Percentiles rank a stretch among this genome's conserved stretches.
Conservation (phyloP, 139 green algal species). For the Spirogloea muscicola region DNA sequence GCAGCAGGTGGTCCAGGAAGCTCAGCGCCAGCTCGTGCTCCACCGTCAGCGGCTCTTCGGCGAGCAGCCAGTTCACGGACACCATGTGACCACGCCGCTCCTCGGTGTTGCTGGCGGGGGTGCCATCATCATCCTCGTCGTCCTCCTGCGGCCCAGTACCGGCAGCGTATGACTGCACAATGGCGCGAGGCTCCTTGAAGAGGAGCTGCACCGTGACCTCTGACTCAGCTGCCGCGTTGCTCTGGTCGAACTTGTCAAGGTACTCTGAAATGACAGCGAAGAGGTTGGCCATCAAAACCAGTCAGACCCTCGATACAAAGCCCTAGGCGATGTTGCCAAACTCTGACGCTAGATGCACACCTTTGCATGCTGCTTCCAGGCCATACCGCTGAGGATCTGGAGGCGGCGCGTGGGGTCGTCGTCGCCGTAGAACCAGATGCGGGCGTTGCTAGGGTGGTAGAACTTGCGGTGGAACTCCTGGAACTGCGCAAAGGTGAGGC, state of each 20-base stretch:
- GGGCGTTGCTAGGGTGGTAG: constrained; percentile 91
- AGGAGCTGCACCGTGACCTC: constrained; percentile 71
- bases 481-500: constrained; percentile 94
- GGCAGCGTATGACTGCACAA: constrained; percentile 57
- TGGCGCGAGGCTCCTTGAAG: constrained; percentile 51
- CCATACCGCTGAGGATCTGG: constrained; percentile 63
- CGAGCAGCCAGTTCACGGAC: constrained; percentile 87
- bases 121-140: too few species aligned
- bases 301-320: too few species aligned
- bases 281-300: too few species aligned
- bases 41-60: constrained; percentile 76
- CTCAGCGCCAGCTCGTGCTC: constrained; percentile 87
- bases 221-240: constrained; percentile 61
- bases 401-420: constrained; percentile 84
- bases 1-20: constrained; percentile 95
- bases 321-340: too few species aligned
- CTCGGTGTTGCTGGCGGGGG: too few species aligned
- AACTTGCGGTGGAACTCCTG: constrained; percentile 90
- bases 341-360: too few species aligned
- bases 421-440: constrained; percentile 99
- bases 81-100: constrained; percentile 78
- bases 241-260: constrained; percentile 76
- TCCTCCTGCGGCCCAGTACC: too few species aligned
- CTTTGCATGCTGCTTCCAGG: too few species aligned
- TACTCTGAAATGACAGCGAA: constrained; percentile 63